Evolutionary conservation across 2,329 filamentous ascomycete genomes (phyloP).

Genomic region (Penicillium brevicompactum): DNA sequence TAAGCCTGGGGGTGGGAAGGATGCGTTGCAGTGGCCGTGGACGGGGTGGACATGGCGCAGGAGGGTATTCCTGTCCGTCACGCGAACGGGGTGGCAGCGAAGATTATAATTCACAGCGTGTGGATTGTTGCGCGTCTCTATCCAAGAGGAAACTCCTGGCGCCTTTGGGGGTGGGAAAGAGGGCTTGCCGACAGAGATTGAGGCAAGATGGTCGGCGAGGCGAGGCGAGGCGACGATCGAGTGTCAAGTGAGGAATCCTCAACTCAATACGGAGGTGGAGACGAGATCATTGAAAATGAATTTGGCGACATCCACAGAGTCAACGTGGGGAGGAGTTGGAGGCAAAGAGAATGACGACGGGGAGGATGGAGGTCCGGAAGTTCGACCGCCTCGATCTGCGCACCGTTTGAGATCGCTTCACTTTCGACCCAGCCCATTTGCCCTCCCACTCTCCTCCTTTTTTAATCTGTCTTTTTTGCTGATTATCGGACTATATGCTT

Average conservation of each 20-base stretch:
- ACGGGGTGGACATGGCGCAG: conserved; percentile 75
- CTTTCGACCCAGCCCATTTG: neutral
- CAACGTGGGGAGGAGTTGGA: conserved; percentile 5
- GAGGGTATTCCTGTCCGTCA: conserved; percentile 31
- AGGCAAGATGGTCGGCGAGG: conserved; percentile 14
- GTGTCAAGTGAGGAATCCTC: conserved; percentile 20
- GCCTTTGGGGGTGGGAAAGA: neutral
- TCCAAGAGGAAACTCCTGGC: neutral
- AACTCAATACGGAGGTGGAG: conserved; percentile 14
- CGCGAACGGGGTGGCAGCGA: conserved; percentile 24
- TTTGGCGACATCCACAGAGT: conserved; percentile 15
- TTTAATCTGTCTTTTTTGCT: neutral
- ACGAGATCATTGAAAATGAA: conserved; percentile 12
- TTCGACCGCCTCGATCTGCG: conserved; percentile 15
- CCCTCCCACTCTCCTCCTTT: neutral
- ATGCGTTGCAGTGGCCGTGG: conserved; percentile 72
- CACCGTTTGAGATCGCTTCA: neutral
- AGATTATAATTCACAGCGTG: conserved; percentile 13
- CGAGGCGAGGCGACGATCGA: conserved; percentile 4
- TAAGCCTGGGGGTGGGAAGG: conserved; percentile 68
- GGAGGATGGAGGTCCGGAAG: conserved; percentile 29
- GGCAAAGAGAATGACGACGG: conserved; percentile 13
- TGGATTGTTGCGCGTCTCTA: conserved; percentile 1
- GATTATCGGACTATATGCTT: too few species aligned
- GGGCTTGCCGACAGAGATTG: neutral